Evolutionary conservation across 1,284 basidiomycete species (phyloP), one percentile per base, ranked within the genome.

Genomic region (Ceratobasidium sp.): DNA sequence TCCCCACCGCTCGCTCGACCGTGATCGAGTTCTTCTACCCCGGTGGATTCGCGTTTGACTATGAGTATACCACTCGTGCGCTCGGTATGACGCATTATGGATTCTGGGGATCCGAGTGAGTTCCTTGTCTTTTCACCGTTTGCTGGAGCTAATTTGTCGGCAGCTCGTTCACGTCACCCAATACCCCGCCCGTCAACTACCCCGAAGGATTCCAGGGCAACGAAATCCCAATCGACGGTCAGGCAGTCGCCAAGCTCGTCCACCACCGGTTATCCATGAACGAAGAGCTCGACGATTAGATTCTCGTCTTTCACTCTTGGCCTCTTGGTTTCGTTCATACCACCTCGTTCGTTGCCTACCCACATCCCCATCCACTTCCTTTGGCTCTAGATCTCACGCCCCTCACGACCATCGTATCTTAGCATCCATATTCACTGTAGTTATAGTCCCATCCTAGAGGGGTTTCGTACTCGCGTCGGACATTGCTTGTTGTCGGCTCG

Each of bases 1-100:
- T 86, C 3, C 85, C 85, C 0, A 87, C 85, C 0, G 82, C 83
- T 0, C 78, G 85, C 35, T 85, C 88, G 20, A 85, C 87, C 1
- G 89, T 92, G 20, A 90, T 94, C 74, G 92, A 94, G 79, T 86
- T 94, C 47, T 92, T 93, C 79, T 90, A 82, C 75, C 89, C 90
- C 4, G 81, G 78, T 4, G 92, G 92, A 0, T 94, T 91, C 77
- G 88, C 91, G 38, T 85, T 89, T 74, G 91, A 93, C 77, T 94
- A 93, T 76, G 86, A 91, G 76, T 89, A 87, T 85, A 89, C 88
- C 1, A 79, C 90, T 0, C 80, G 85, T 40, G 86, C 90, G 0
- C 79, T 93, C 27, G 89, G 89, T 10, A 88, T 92, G 81, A 81
- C 78, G n/a, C 86, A 93, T 78, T 90, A 87, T 74, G 87, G 86